phyloP scores from a whole-genome alignment of 768 basidiomycete species.

The Hygrophorus pudorinus region DNA sequence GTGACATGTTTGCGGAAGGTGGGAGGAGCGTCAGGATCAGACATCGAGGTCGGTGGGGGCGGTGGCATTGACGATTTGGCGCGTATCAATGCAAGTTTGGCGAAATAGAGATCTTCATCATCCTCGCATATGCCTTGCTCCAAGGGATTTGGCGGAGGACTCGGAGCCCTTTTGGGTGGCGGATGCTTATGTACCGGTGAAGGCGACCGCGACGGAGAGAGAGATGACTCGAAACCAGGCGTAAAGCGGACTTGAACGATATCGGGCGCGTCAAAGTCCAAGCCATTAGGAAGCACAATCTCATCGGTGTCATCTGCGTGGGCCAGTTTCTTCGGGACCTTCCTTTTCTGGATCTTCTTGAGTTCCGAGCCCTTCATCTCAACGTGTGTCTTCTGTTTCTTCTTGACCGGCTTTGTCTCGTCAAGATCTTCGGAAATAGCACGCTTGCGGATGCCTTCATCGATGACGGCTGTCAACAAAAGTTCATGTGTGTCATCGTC shows the following conservation, averaged over 20 bases:
- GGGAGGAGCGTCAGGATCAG: constrained; percentile 30
- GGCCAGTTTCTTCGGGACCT: constrained; percentile 29
- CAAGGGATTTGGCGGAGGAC: constrained; percentile 45
- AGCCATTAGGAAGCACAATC: constrained; percentile 39
- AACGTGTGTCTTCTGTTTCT: constrained; percentile 26
- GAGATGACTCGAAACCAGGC: constrained; percentile 32
- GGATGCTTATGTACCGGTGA: constrained; percentile 28
- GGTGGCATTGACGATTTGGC: constrained; percentile 16
- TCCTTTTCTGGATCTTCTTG: constrained; percentile 31
- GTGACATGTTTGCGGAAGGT: constrained; percentile 70
- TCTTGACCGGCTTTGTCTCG: constrained; percentile 33
- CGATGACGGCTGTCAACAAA: constrained; percentile 15
- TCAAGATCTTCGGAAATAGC: constrained; percentile 30
- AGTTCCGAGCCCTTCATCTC: constrained; percentile 18
- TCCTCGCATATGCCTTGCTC: constrained; percentile 60
- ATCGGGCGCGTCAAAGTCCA: constrained; percentile 38
- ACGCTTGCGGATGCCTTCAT: constrained; percentile 33
- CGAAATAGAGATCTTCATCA: constrained; percentile 84
- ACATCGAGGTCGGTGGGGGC: constrained; percentile 15
- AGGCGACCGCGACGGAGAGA: constrained; percentile 42
- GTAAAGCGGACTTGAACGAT: constrained; percentile 41
- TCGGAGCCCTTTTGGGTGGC: constrained; percentile 26
- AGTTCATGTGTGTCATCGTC: constrained; percentile 31
- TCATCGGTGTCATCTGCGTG: constrained; percentile 27
- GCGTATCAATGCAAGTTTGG: constrained; percentile 46